These are phyloP conservation scores for Leccinum arenicola DNA, from an alignment of 768 basidiomycete genomes.

Conservation along the genomic window DNA sequence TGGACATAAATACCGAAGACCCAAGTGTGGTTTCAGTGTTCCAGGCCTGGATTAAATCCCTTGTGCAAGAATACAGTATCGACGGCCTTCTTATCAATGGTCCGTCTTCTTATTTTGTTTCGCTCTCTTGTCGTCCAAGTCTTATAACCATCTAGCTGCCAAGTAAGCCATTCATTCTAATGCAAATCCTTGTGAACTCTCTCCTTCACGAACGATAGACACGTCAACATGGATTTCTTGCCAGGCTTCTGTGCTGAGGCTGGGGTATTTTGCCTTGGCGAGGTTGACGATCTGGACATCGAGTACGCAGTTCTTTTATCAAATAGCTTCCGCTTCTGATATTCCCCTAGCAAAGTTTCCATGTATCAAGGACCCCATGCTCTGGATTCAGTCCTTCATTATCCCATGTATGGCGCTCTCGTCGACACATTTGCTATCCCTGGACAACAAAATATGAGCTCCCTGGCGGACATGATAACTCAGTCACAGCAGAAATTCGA, in stretches of 20 bases:
- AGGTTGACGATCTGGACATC: constrained; percentile 30
- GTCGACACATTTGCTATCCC: constrained; percentile 64
- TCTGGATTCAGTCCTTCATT: constrained; percentile 61
- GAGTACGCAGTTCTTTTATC: constrained; percentile 34
- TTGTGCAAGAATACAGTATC: constrained; percentile 70
- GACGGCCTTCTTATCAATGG: constrained; percentile 89
- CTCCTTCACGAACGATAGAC: constrained; percentile 35
- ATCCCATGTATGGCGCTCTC: not conserved
- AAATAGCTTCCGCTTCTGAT: constrained; percentile 13
- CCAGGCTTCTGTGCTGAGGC: constrained; percentile 68
- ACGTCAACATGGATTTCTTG: constrained; percentile 77
- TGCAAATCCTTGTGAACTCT: not conserved
- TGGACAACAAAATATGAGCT: constrained; percentile 61
- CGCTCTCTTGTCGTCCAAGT: not conserved
- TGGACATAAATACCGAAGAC: constrained; percentile 78
- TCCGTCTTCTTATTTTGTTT: constrained; percentile 15
- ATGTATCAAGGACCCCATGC: constrained; percentile 32
- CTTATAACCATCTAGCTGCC: constrained; percentile 39
- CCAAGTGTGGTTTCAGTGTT: constrained; percentile 59
- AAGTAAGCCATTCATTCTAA: constrained; percentile 23
- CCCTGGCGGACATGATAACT: constrained; percentile 47
- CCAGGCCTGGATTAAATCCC: constrained; percentile 62
- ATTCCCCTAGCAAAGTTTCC: constrained; percentile 36
- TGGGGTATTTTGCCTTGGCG: constrained; percentile 84
- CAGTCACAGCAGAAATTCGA: constrained; percentile 54